These are phyloP conservation scores for Psilocybe cubensis DNA, from an alignment of 768 basidiomycete species.

Conservation along the genomic window DNA sequence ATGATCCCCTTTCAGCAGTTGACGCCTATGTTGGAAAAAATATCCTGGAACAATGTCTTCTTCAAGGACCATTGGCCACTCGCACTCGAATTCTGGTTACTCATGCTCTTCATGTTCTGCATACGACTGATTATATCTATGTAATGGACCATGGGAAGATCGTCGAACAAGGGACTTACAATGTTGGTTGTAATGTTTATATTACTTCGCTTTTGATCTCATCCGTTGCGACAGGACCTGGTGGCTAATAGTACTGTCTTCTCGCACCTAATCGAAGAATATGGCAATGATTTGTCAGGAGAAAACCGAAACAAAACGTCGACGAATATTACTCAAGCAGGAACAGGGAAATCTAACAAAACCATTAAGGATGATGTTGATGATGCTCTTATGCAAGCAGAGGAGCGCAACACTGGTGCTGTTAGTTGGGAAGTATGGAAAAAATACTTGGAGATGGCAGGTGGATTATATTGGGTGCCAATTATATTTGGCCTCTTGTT, in stretches of 20 bases:
- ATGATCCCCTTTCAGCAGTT: constrained; percentile 82
- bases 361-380: neutral
- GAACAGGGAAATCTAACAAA: neutral
- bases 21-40: constrained; percentile 77
- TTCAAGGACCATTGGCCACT: constrained; percentile 51
- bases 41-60: constrained; percentile 64
- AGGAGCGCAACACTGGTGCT: constrained; percentile 60
- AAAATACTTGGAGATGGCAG: constrained; percentile 50
- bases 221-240: constrained; percentile 39
- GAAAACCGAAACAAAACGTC: constrained; percentile 26
- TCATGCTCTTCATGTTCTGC: constrained; percentile 60
- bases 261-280: constrained; percentile 57
- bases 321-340: neutral
- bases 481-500: constrained; percentile 46
- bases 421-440: constrained; percentile 53
- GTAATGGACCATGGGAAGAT: constrained; percentile 63
- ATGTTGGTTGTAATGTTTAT: constrained; percentile 33
- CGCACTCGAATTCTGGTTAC: constrained; percentile 68
- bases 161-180: constrained; percentile 64
- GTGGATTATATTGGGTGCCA: constrained; percentile 52
- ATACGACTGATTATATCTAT: constrained; percentile 65
- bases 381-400: constrained; percentile 48
- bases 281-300: constrained; percentile 45
- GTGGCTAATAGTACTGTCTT: constrained; percentile 47
- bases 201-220: neutral